Conservation (phyloP, 208 protist species). For the Naegleria fowleri region DNA sequence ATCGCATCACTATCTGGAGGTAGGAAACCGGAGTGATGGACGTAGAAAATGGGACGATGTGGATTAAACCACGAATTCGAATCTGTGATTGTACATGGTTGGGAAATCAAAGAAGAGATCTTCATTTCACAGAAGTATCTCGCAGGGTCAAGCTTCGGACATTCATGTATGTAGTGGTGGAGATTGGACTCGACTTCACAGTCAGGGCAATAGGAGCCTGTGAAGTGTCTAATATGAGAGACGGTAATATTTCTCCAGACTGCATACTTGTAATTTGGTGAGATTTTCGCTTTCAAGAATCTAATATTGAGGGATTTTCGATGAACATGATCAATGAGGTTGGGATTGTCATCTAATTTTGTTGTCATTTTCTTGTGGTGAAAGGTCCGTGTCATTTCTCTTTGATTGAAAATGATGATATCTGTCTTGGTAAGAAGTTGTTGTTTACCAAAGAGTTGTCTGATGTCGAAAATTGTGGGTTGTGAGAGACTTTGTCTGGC, state of each 20-base stretch:
- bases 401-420: not conserved
- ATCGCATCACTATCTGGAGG: too few species aligned
- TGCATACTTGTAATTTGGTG: not conserved
- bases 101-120: too few species aligned
- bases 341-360: not conserved
- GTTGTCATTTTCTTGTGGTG: not conserved
- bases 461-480: not conserved
- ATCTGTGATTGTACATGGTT: too few species aligned
- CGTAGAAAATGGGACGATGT: too few species aligned
- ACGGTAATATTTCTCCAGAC: not conserved
- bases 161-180: too few species aligned
- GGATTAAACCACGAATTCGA: too few species aligned
- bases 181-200: too few species aligned
- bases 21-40: too few species aligned
- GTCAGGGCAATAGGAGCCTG: too few species aligned
- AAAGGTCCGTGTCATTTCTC: not conserved
- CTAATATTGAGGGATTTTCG: not conserved
- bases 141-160: too few species aligned
- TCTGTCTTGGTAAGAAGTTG: not conserved
- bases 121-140: too few species aligned
- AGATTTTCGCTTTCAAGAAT: not conserved
- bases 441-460: not conserved
- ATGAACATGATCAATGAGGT: not conserved
- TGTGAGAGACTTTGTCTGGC: not conserved
- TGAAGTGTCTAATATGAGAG: not conserved